Percentiles rank a stretch among this genome's conserved stretches.
Conservation (phyloP, 495 filamentous ascomycete species). For the Massariosphaeria phaeospora region DNA sequence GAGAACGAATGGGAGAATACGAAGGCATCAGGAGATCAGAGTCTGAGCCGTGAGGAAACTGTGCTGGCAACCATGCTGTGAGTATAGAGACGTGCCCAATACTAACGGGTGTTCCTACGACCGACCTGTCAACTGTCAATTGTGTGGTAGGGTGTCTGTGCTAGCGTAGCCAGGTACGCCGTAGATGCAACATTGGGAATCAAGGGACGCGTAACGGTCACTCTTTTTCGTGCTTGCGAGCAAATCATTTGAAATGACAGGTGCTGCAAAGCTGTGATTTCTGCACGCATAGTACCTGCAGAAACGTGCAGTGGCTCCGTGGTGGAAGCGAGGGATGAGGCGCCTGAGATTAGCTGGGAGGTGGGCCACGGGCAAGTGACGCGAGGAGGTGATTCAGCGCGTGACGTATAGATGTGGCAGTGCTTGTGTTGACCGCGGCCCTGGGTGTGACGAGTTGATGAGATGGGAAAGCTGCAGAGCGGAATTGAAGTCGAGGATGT, state of each 20-base stretch:
- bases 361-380: neutral
- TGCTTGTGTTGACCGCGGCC: too few relatives aligned
- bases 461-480: too few relatives aligned
- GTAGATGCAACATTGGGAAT: too few relatives aligned
- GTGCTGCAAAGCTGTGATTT: neutral
- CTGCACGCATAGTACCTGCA: neutral
- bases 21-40: neutral
- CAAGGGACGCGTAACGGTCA: too few relatives aligned
- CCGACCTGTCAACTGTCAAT: constrained; percentile 11
- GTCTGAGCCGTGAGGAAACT: neutral
- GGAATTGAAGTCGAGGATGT: too few relatives aligned
- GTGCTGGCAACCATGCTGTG: neutral
- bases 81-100: neutral
- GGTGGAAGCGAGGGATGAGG: constrained; percentile 3
- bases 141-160: neutral
- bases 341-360: constrained; percentile 3
- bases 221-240: neutral
- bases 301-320: neutral
- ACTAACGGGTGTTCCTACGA: neutral
- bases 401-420: too few relatives aligned
- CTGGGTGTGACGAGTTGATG: too few relatives aligned
- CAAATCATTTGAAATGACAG: neutral
- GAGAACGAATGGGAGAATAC: neutral
- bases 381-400: neutral
- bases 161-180: too few relatives aligned